These are phyloP conservation scores for Macrolepiota dolichaula DNA, from an alignment of 768 basidiomycete genomes.

Conservation along the genomic window DNA sequence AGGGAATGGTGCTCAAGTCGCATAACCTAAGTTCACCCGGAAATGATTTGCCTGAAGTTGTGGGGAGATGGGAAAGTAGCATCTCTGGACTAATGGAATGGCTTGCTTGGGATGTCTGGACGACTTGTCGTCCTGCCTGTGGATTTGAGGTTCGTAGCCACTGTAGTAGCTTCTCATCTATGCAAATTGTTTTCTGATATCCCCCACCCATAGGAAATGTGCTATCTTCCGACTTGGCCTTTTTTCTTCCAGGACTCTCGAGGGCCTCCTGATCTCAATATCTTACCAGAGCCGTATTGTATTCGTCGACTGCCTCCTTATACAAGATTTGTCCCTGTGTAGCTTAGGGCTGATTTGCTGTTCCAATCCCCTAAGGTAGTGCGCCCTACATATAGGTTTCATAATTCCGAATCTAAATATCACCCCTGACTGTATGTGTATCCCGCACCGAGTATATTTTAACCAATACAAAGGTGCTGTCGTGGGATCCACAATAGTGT, in stretches of 20 bases:
- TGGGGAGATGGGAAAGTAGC: conserved; percentile 46
- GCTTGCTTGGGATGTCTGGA: conserved; percentile 54
- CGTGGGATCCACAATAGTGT: too few relatives aligned
- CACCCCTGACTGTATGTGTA: too few relatives aligned
- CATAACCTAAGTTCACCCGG: not conserved
- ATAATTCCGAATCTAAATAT: too few relatives aligned
- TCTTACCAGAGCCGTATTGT: not conserved
- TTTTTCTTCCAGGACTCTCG: conserved; percentile 19
- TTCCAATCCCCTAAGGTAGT: too few relatives aligned
- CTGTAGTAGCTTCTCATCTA: not conserved
- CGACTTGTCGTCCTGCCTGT: conserved; percentile 45
- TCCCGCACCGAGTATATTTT: too few relatives aligned
- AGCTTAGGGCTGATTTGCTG: too few relatives aligned
- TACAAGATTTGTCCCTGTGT: not conserved
- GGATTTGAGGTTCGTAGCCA: conserved; percentile 33
- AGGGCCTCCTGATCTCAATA: not conserved
- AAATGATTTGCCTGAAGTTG: conserved; percentile 13
- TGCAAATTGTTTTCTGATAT: not conserved
- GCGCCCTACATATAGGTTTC: too few relatives aligned
- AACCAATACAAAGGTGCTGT: too few relatives aligned
- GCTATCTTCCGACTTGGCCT: conserved; percentile 43
- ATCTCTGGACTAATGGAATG: conserved; percentile 41
- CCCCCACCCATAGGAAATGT: conserved; percentile 31
- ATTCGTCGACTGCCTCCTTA: not conserved
- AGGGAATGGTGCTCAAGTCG: not conserved